Conservation (phyloP, 768 basidiomycete species). For the Boletus barrowsii region DNA sequence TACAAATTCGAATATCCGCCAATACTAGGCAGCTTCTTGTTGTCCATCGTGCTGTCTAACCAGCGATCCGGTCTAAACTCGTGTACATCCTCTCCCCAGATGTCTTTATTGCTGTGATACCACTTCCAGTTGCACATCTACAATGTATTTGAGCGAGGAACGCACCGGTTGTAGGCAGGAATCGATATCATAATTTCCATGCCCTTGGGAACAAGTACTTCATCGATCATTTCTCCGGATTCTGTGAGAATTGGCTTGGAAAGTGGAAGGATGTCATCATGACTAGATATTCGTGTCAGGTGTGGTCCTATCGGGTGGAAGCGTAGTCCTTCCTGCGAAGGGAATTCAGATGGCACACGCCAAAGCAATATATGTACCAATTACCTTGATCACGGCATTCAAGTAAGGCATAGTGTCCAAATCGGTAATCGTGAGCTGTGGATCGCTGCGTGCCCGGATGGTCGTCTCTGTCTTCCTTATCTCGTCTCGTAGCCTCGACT, state of each 20-base stretch:
- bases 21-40: constrained; percentile 2
- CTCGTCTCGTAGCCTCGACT: constrained; percentile 50
- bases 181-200: constrained; percentile 48
- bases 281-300: constrained; percentile 47
- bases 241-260: constrained; percentile 46
- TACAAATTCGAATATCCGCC: constrained; percentile 16
- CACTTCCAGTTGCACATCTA: not conserved
- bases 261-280: constrained; percentile 58
- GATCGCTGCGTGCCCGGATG: not conserved
- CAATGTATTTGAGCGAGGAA: not conserved
- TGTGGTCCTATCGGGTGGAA: constrained; percentile 48
- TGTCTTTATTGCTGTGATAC: constrained; percentile 7
- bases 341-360: constrained; percentile 9
- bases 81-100: constrained; percentile 26
- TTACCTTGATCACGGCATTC: constrained; percentile 34
- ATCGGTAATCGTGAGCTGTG: constrained; percentile 29
- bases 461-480: constrained; percentile 5
- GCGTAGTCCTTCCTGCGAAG: constrained; percentile 43
- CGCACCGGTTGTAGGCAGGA: constrained; percentile 53
- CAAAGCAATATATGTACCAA: constrained; percentile 4
- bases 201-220: constrained; percentile 50
- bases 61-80: constrained; percentile 11
- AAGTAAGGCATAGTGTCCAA: constrained; percentile 49
- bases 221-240: constrained; percentile 42
- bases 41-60: not conserved